Evolutionary conservation across 2,329 filamentous ascomycete genomes (phyloP), one percentile per base, ranked within the genome.

Genomic region (Colletotrichum spaethianum): DNA sequence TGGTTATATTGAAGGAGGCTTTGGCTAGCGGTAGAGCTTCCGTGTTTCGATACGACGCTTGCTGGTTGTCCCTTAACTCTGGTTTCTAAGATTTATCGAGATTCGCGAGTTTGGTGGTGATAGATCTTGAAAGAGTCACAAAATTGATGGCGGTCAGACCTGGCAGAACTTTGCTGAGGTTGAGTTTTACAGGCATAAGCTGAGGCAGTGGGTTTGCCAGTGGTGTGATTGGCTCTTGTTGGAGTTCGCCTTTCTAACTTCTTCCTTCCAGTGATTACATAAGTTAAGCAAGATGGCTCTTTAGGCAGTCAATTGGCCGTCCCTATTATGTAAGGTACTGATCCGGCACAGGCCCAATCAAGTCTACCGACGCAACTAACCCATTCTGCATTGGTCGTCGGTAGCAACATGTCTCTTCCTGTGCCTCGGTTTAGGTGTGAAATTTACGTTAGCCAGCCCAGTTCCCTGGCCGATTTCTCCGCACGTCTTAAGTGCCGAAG

Each of bases 91-190:
- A 12, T 20, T 48, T 52, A 33, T 33, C n/a, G 23, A 14, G 38
- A 40, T 46, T n/a, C 50, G 44, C 18, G 23, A 36, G 28, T 23
- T 28, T 36, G 46, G 31, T 66, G 26, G n/a, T 62, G 53, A 60
- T 16, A 53, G 40, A 66, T 66, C 67, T 59, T 11, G 28, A 46
- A 57, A 46, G 62, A 66, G 62, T 60, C 67, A 66, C 62, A 70
- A 53, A 63, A 46, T 53, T 70, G 18, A 38, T 53, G 36, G 67
- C 67, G 67, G 67, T 70, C 67, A 70, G 62, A 44, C 44, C 9
- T 53, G 67, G 67, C 67, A 70, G 62, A 70, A 70, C 67, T 60
- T 60, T 66, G 36, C 67, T 60, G 53, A 55, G 26, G 55, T 70
- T 67, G 60, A 26, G 23, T 56, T 55, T 38, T 33, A 20, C 2